Evolutionary conservation across 2,329 filamentous ascomycete species (phyloP).

Genomic region (Botrytis cinerea): DNA sequence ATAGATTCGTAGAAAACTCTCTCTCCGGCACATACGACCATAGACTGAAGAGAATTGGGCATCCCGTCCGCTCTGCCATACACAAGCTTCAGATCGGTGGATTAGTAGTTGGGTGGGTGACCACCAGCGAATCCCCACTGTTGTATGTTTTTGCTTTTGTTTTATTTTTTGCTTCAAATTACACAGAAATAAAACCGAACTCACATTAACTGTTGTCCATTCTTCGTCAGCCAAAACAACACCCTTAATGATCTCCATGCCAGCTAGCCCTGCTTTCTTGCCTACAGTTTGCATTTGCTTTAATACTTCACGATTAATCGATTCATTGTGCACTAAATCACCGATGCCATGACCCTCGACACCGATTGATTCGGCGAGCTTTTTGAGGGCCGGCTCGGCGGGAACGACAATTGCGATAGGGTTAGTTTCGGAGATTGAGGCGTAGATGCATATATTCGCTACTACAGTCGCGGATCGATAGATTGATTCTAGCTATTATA

Average conservation of each 20-base stretch:
- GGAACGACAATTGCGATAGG: conserved; percentile 78
- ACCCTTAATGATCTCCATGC: conserved; percentile 21
- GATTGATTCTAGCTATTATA: conserved; percentile 70
- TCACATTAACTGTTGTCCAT: conserved; percentile 40
- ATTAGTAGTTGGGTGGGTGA: conserved; percentile 14
- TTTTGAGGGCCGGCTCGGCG: conserved; percentile 35
- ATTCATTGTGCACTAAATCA: conserved; percentile 15
- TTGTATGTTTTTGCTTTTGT: not conserved
- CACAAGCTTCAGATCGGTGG: conserved; percentile 13
- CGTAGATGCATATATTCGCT: conserved; percentile 83
- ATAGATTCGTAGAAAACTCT: accelerated
- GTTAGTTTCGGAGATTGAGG: conserved; percentile 69
- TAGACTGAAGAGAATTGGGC: conserved; percentile 15
- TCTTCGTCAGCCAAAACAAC: conserved; percentile 42
- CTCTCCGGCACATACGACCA: not conserved
- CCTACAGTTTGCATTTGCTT: conserved; percentile 20
- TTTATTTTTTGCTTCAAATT: not conserved
- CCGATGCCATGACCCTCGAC: conserved; percentile 2
- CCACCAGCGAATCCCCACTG: not conserved
- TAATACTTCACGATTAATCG: conserved; percentile 8
- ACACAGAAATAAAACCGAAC: not conserved
- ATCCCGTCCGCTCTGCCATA: conserved; percentile 14
- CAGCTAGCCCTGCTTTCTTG: conserved; percentile 16
- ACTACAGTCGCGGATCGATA: conserved; percentile 78
- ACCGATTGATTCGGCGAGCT: conserved; percentile 14